A percentile compares a stretch with the other conserved stretches of the same genome.
These are phyloP conservation scores for Solanum dulcamara DNA, from an alignment of 257 asterid genomes.

Conservation along the genomic window DNA sequence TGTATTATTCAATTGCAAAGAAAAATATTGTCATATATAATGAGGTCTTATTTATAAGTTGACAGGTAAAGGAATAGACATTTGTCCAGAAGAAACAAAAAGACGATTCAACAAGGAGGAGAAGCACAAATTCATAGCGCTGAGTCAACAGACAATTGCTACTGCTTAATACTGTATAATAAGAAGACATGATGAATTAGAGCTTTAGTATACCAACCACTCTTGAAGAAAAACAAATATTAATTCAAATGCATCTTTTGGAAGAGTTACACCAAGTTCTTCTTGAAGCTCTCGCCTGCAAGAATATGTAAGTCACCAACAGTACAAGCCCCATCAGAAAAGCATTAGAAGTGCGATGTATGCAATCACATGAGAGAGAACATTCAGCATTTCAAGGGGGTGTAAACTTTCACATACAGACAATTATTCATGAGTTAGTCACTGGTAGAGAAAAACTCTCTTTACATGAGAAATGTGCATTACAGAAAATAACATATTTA, in stretches of 20 bases:
- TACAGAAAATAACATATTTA: neutral
- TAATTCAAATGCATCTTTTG: constrained; percentile 83
- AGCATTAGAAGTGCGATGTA: neutral
- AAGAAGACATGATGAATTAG: neutral
- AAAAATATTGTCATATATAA: neutral
- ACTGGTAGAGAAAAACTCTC: neutral
- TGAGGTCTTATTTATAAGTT: neutral
- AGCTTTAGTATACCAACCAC: constrained; percentile 42
- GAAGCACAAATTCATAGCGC: neutral
- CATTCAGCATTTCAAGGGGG: neutral
- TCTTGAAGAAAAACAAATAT: constrained; percentile 70
- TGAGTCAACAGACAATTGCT: neutral
- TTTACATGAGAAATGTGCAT: neutral
- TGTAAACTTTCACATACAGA: neutral
- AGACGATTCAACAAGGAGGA: neutral
- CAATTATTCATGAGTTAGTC: neutral
- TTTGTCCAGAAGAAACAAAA: neutral
- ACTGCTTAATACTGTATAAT: neutral
- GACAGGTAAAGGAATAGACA: neutral
- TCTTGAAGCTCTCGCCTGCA: constrained; percentile 94
- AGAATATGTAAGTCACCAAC: constrained; percentile 10
- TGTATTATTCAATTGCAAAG: neutral
- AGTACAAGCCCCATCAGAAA: neutral
- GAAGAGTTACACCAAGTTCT: constrained; percentile 88
- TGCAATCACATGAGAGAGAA: neutral